phyloP scores from a whole-genome alignment of 2,329 filamentous ascomycete genomes.

The Penicillium sp. region DNA sequence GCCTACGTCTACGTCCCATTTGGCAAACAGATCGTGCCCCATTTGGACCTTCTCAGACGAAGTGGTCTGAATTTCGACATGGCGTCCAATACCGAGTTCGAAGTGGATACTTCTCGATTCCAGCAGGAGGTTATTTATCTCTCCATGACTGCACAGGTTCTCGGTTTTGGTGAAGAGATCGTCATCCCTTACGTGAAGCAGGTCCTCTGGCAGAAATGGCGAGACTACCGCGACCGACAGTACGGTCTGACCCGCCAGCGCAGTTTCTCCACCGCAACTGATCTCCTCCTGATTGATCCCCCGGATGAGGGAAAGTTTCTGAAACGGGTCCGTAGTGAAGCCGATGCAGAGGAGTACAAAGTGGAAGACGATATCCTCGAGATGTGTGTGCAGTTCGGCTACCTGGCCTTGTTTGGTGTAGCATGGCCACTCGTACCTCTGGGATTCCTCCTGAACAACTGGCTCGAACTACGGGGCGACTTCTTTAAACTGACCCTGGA shows the following conservation, averaged over 20 bases:
- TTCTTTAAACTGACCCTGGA: slow-evolving; percentile 91
- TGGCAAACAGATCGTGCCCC: slow-evolving; percentile 76
- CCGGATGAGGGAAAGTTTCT: slow-evolving; percentile 81
- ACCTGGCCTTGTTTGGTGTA: slow-evolving; percentile 85
- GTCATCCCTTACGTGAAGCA: slow-evolving; percentile 83
- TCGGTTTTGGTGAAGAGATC: slow-evolving; percentile 82
- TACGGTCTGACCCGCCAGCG: slow-evolving; percentile 35
- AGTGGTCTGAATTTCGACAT: slow-evolving; percentile 39
- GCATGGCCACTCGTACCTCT: slow-evolving; percentile 91
- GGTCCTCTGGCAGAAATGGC: slow-evolving; percentile 70
- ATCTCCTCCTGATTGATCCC: slow-evolving; percentile 59
- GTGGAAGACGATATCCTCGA: slow-evolving; percentile 89
- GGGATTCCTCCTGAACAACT: slow-evolving; percentile 92
- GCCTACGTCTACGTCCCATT: slow-evolving; percentile 96
- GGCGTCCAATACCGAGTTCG: slow-evolving; percentile 60
- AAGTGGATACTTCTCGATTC: slow-evolving; percentile 78
- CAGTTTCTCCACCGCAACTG: slow-evolving; percentile 39
- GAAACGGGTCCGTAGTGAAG: slow-evolving; percentile 75
- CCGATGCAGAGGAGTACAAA: slow-evolving; percentile 79
- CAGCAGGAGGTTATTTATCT: slow-evolving; percentile 94
- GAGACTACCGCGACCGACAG: slow-evolving; percentile 27
- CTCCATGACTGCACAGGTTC: slow-evolving; percentile 87
- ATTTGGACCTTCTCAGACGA: slow-evolving; percentile 77
- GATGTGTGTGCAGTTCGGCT: slow-evolving; percentile 88
- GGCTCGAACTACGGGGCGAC: slow-evolving; percentile 90